Percentiles rank a stretch among this genome's conserved stretches.
Conservation (phyloP, 2,329 filamentous ascomycete genomes). For the Polytolypa hystricis region DNA sequence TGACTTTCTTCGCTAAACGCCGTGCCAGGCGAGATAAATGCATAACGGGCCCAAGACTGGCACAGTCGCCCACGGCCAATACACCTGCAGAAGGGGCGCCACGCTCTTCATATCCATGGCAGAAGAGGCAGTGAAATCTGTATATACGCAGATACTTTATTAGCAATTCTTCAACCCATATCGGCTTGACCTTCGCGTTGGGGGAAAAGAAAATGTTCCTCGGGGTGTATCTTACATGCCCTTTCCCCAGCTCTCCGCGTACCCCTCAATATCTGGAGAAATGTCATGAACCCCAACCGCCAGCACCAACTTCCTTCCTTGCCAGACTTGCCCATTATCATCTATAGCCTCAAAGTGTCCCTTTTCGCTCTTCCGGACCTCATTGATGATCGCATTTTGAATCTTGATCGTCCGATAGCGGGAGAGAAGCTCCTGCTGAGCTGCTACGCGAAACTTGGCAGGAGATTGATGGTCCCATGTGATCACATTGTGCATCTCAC, state of each 20-base stretch:
- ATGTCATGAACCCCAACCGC: conserved; percentile 45
- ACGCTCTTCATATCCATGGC: conserved; percentile 49
- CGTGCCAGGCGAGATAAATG: conserved; percentile 36
- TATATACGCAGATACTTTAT: not conserved
- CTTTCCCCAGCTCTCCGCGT: conserved; percentile 44
- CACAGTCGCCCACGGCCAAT: conserved; percentile 31
- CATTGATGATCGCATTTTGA: conserved; percentile 7
- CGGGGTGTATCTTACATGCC: conserved; percentile 31
- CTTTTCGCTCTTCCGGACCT: not conserved
- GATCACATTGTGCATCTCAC: conserved; percentile 37
- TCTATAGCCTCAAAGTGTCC: conserved; percentile 4
- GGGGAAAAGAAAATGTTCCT: conserved; percentile 7
- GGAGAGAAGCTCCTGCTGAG: conserved; percentile 23
- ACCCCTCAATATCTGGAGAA: conserved; percentile 42
- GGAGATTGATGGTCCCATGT: conserved; percentile 30
- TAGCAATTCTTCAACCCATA: not conserved
- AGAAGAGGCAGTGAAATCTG: conserved; percentile 50
- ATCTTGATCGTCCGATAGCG: conserved; percentile 27
- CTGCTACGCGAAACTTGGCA: conserved; percentile 21
- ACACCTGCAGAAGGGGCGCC: conserved; percentile 37
- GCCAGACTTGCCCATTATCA: conserved; percentile 29
- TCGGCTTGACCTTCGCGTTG: not conserved
- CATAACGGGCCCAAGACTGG: conserved; percentile 21
- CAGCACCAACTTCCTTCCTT: conserved; percentile 44
- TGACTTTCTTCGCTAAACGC: conserved; percentile 35